Evolutionary conservation across 768 basidiomycete genomes (phyloP), one percentile per base, ranked within the genome.

Genomic region (Saitozyma sp.): DNA sequence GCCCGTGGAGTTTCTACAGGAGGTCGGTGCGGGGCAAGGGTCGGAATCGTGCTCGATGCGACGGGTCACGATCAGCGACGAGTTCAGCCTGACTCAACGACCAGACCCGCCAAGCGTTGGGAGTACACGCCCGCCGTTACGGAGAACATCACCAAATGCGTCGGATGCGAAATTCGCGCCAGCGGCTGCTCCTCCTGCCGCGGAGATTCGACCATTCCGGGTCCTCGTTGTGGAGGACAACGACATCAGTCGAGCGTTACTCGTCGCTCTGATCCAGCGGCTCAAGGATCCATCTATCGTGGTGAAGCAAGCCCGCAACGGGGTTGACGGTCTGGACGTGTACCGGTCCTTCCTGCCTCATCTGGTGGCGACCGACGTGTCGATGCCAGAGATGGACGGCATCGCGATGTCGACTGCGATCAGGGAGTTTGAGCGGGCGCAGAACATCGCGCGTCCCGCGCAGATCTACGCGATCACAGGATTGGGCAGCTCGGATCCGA

Each of bases 341-440:
- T 70, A 70, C 48, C 54, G 20, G 2, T 56, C 59, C 1, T 68
- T 67, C 43, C 43, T 29, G 16, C 75, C 75, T 1, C 59, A 74
- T 55, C 40, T 76, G 37, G 65, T 70, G 0, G 53, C 74, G 13
- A 68, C 70, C n/a, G 75, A 76, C 57, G 63, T 76, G 6, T 70
- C 68, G 7, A 76, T 76, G 75, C 75, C 75, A 0, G 59, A 63
- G 7, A 70, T 76, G 72, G 72, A 74, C 51, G 75, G 75, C 7
- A 53, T 74, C 16, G 62, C 66, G 1, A 62, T 71, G 0, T 69
- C 71, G 9, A 58, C 65, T 7, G 41, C 59, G 62, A 70, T 75
- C 62, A 54, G 73, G 19, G 62, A 61, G 29, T 46, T 68, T 20
- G 53, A 64, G 45, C 49, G 56, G 20, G 46, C 62, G 37, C 14